phyloP scores from a whole-genome alignment of 106 monocot genomes.

The Dendrobium chrysotoxum region DNA sequence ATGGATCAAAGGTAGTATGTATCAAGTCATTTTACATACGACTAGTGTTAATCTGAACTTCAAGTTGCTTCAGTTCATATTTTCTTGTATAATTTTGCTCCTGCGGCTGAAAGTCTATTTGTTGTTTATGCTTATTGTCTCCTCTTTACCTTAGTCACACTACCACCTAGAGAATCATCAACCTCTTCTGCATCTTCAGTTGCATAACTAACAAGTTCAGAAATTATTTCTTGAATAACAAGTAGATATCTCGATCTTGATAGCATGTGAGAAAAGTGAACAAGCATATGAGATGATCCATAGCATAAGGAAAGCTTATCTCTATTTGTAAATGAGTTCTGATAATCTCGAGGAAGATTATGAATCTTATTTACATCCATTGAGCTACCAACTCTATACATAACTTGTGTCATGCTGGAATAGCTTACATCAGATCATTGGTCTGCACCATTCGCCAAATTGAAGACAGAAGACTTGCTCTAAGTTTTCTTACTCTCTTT shows the following conservation, averaged over 20 bases:
- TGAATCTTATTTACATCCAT: neutral
- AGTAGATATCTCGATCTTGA: conserved; percentile 52
- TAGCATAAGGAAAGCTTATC: conserved; percentile 20
- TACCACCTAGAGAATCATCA: conserved; percentile 24
- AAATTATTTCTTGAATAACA: conserved; percentile 39
- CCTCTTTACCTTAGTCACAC: conserved; percentile 17
- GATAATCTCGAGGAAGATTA: neutral
- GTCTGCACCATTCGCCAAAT: conserved; percentile 17
- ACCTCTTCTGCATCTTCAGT: conserved; percentile 13
- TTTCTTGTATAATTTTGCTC: conserved; percentile 25
- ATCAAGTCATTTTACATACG: too few relatives aligned
- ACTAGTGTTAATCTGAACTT: too few relatives aligned
- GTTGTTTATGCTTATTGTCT: conserved; percentile 3
- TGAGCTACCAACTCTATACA: neutral
- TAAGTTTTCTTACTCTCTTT: too few relatives aligned
- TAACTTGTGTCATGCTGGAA: conserved; percentile 30
- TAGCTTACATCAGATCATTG: conserved; percentile 50
- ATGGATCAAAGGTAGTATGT: too few relatives aligned
- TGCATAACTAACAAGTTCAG: conserved; percentile 44
- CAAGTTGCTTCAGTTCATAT: conserved; percentile 45
- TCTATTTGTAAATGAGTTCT: conserved; percentile 2
- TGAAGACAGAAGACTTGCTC: conserved; percentile 17
- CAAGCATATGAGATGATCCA: conserved; percentile 17
- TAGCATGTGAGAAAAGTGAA: conserved; percentile 18
- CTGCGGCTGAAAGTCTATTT: neutral